Conservation (phyloP, 768 basidiomycete genomes). For the Auriscalpium vulgare region DNA sequence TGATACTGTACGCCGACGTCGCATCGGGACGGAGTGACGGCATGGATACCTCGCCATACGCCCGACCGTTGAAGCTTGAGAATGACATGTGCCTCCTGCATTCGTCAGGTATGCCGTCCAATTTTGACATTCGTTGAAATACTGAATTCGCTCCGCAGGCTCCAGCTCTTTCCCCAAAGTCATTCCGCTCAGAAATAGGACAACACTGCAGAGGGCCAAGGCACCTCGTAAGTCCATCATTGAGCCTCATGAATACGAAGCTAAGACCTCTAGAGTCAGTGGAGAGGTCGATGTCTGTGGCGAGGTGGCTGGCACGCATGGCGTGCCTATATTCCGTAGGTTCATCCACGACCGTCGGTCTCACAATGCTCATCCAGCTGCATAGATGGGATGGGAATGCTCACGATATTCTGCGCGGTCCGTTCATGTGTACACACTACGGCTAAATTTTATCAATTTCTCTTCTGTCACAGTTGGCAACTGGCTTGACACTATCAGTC, state of each 20-base stretch:
- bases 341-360: not conserved
- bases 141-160: constrained; percentile 1
- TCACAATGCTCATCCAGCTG: not conserved
- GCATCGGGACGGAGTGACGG: not conserved
- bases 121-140: not conserved
- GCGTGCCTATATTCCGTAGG: constrained; percentile 1
- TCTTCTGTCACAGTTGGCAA: constrained; percentile 13
- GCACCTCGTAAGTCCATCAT: constrained; percentile 10
- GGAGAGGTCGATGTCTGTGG: not conserved
- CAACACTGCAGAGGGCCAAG: constrained; percentile 1
- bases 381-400: not conserved
- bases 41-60: not conserved
- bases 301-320: not conserved
- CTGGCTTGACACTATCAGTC: constrained; percentile 18
- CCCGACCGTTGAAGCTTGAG: not conserved
- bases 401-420: not conserved
- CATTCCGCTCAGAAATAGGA: constrained; percentile 12
- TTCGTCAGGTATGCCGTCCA: not conserved
- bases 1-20: constrained; percentile 17
- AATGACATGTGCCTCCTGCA: not conserved
- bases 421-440: not conserved
- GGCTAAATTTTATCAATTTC: not conserved
- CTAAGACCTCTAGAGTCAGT: not conserved
- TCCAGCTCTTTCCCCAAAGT: constrained; percentile 16
- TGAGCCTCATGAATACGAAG: not conserved